Evolutionary conservation across 441 rosid genomes (phyloP), one percentile per base, ranked within the genome.

Genomic region (Biscutella laevigata): DNA sequence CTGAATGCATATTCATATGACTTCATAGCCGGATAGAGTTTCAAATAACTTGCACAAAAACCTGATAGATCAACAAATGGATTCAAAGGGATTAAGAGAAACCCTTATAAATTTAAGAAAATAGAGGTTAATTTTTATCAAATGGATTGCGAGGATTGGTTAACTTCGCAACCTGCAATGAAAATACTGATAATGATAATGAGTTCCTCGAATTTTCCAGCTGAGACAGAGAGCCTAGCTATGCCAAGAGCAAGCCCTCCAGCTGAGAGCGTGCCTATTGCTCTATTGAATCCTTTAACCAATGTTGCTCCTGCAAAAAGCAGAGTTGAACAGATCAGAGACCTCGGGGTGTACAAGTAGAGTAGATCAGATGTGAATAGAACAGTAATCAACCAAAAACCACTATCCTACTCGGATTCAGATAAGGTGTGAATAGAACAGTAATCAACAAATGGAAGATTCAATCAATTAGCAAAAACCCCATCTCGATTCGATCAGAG

Each of bases 251-350:
- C 84, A 29, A 91, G 80, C 13, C 73, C 79, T 30, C 88, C 98
- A 8, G 96, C 96, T 5, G 83, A 80, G 6, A 91, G 38, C 20
- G 98, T 91, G 13, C 98, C 98, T 20, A 91, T 3, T 2, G 87
- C 96, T 17, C 96, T 80, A 70, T 91, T 83, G 63, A 90, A 87
- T 22, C 98, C 98, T 68, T 87, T 90, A 39, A 52, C 83, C 49
- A 74, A 73, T 8, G 77, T 79, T 41, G 81, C 84, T 29, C 84
- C 84, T 68, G 6, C 8, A 7, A 19, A 26, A 15, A 27, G 3
- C 5, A 34, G 13, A 32, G 14, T 48, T 47, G 32, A 48, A 12
- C 44, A 34, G 58, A 41, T 17, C 58, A 42, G 43, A 61, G 44
- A 41, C 32, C 17, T n/a, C 11, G 12, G 7, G 20, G 3, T 1